Percentiles rank a stretch among this genome's conserved stretches.
Evolutionary conservation across 1,139 yeast species (phyloP).

Genomic region (Yamadazyma taylorii): DNA sequence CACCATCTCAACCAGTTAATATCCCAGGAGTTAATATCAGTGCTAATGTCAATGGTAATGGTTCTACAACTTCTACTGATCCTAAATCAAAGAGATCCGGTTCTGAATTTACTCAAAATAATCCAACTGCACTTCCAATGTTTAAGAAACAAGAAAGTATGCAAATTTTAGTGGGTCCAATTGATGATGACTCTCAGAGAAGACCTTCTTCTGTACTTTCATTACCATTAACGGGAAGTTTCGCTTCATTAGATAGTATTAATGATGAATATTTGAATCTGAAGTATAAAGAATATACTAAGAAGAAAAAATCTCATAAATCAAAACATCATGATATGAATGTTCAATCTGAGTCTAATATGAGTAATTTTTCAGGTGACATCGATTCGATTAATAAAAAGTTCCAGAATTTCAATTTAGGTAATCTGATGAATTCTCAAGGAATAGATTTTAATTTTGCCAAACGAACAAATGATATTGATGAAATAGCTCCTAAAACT

Average conservation of each 20-base stretch:
- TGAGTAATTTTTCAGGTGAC: constrained; percentile 7
- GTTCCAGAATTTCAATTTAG: constrained; percentile 39
- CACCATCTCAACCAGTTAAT: constrained; percentile 14
- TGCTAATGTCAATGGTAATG: constrained; percentile 1
- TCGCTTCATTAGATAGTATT: constrained; percentile 74
- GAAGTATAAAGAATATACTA: constrained; percentile 37
- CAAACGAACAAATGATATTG: constrained; percentile 9
- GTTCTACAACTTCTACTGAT: background rate
- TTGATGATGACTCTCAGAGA: constrained; percentile 17
- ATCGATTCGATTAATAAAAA: constrained; percentile 28
- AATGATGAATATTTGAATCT: constrained; percentile 54
- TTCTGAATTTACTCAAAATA: background rate
- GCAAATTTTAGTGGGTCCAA: constrained; percentile 35
- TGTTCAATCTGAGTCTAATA: constrained; percentile 14
- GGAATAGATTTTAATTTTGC: constrained; percentile 14
- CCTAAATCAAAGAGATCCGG: too few relatives aligned
- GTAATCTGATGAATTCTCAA: constrained; percentile 35
- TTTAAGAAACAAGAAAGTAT: constrained; percentile 4
- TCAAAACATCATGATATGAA: constrained; percentile 3
- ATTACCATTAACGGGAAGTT: constrained; percentile 68
- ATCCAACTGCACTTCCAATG: background rate
- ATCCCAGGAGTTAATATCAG: constrained; percentile 10
- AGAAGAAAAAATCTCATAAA: constrained; percentile 12
- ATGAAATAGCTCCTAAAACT: constrained; percentile 25
- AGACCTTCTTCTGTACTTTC: constrained; percentile 43